Evolutionary conservation across 2,329 filamentous ascomycete genomes (phyloP), one percentile per base, ranked within the genome.

Genomic region (Colletotrichum salicis): DNA sequence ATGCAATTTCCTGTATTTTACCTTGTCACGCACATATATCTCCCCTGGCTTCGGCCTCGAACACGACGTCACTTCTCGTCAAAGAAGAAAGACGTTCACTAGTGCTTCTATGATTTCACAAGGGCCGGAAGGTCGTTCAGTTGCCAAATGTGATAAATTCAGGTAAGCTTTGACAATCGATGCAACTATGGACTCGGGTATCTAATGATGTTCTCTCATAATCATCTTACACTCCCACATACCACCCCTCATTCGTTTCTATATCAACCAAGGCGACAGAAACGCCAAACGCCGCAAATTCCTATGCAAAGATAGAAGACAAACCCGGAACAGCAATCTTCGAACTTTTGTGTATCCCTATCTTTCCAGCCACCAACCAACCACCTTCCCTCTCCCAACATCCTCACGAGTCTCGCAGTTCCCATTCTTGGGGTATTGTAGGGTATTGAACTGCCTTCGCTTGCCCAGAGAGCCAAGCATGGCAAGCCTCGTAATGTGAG

Each of bases 401-500:
- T 13, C 6, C 3, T 71, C 54, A 71, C 8, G 12, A 55, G 22
- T 68, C 65, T 31, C 55, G 35, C 2, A 22, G 24, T 67, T 27
- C 75, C 85, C 85, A 87, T 75, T 86, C 84, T 56, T 85, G 79
- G 15, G 81, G 19, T 1, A 84, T 75, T 0, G 77, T 81, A 11
- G 85, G 84, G 24, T 78, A 75, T 73, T 86, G 84, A 5, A 81
- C 75, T 0, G 82, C 82, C 3, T 75, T 68, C 15, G 75, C 73
- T 5, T 74, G 79, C 10, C 86, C 83, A 2, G 84, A 85, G 64
- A 87, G 74, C 75, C 84, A 83, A 1, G 82, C 85, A 15, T 85
- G 80, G 52, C 84, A 86, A 3, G 85, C 84, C 75, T 86, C 83
- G 41, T 81, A 82, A 31, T 84, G 82, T 0, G 84, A 82, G 66